Base-by-base conservation (phyloP, 2,329 filamentous ascomycete genomes). In the Diatrype stigma region DNA sequence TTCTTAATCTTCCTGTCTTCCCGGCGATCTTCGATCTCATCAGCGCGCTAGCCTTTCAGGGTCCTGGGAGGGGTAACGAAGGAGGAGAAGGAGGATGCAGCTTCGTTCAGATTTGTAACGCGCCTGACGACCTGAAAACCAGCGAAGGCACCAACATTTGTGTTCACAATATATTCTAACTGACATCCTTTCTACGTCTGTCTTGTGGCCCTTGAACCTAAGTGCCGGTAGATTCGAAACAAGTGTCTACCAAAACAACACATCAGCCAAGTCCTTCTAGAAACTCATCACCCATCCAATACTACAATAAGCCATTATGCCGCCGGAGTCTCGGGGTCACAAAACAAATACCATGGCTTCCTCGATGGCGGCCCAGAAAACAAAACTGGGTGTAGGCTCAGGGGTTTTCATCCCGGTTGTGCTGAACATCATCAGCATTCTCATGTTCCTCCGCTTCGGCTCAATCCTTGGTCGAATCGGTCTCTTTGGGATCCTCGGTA, bases 371-470 rank as follows among this genome's bases (percentile, higher is more conserved):
- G 52, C 50, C 51, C 74, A 70, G 60, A 70, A 67, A 54, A 63
- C 79, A 59, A 94, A 94, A 71, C 76, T 95, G 51, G 88, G 88
- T 35, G 85, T 84, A 8, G 83, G 90, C 58, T 89, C 85, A 3
- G 88, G 88, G 7, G 87, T 95, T 45, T 96, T 91, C 67, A 87
- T 96, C 16, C 90, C 90, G 1, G 90, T 90, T n/a, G 92, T 86
- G 54, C 75, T 95, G 58, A 96, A 94, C 68, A 90, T 96, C 40
- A 73, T 95, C 58, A 93, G 89, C 61, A 95, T 96, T 69, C 79
- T 96, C 55, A 95, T 96, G 89, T 96, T 96, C 71, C 76, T 96
- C 61, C 83, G 90, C 21, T 96, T 96, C 67, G 90, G 90, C 21
- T 85, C 90, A 60, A 89, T 96, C 51, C 75, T 95, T 21, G 90